Percentiles rank a stretch among this genome's conserved stretches.
Conservation (phyloP, 2,329 filamentous ascomycete genomes). For the Botrytis fabae region DNA sequence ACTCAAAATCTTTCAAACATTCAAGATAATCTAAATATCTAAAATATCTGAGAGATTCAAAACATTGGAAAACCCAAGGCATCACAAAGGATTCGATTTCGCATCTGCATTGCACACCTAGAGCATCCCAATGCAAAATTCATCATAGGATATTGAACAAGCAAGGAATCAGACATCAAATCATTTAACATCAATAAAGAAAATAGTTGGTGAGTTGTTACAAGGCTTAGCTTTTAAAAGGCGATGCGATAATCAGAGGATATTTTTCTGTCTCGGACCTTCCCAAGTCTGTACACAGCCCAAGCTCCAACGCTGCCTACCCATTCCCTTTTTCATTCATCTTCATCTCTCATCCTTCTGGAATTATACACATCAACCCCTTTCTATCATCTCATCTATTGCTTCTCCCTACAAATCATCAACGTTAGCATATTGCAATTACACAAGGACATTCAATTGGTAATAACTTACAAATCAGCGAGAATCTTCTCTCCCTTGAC, state of each 20-base stretch:
- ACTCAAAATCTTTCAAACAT: not conserved
- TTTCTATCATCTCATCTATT: conserved; percentile 24
- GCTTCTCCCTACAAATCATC: conserved; percentile 24
- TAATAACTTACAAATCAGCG: conserved; percentile 65
- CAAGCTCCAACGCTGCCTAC: conserved; percentile 26
- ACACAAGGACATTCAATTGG: not conserved
- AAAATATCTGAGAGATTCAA: not conserved
- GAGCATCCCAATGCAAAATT: not conserved
- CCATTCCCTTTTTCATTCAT: conserved; percentile 26
- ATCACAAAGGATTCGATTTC: not conserved
- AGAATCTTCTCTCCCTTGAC: conserved; percentile 99
- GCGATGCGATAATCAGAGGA: conserved; percentile 33
- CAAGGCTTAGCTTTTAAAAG: conserved; percentile 26
- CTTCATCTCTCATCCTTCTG: conserved; percentile 32
- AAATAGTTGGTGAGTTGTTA: conserved; percentile 24
- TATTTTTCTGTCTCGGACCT: conserved; percentile 24
- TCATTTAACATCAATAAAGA: conserved; percentile 22
- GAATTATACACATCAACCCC: conserved; percentile 31
- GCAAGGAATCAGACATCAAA: not conserved
- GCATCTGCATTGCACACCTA: not conserved
- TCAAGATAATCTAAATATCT: not conserved
- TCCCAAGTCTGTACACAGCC: conserved; percentile 35
- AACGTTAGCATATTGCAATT: not conserved
- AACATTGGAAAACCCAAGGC: not conserved
- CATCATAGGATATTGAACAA: not conserved